Conservation (phyloP, 345 rosid genomes). For the Eucalyptus decipiens region DNA sequence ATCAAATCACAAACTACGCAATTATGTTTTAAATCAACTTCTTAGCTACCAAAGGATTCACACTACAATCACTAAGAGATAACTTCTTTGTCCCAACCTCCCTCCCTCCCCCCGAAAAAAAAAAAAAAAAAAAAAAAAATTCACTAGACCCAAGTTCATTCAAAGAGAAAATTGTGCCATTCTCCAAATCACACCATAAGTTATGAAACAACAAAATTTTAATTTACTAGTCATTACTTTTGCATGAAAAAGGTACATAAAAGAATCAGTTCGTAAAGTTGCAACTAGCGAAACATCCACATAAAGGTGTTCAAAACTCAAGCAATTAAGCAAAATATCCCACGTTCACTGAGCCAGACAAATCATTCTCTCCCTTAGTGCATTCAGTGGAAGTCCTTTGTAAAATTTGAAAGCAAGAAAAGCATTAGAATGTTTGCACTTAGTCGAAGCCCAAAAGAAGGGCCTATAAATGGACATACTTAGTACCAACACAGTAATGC, state of each 20-base stretch:
- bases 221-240: not conserved
- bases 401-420: too few relatives aligned
- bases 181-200: not conserved
- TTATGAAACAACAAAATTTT: not conserved
- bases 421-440: too few relatives aligned
- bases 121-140: not conserved
- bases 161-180: not conserved
- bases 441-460: too few relatives aligned
- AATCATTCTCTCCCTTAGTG: constrained; percentile 71
- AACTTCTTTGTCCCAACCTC: not conserved
- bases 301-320: not conserved
- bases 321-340: not conserved
- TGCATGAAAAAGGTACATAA: not conserved
- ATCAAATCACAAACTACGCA: not conserved
- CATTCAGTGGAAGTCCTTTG: constrained; percentile 8
- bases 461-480: too few relatives aligned
- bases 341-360: constrained; percentile 93
- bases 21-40: not conserved
- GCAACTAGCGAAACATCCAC: not conserved
- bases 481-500: too few relatives aligned
- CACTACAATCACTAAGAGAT: not conserved
- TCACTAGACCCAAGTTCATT: not conserved
- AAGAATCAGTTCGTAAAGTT: not conserved
- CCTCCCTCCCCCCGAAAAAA: too few relatives aligned
- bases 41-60: not conserved